Percentiles rank a stretch among this genome's conserved stretches.
Conservation (phyloP, 1,139 yeast species). For the Casaregolazyma suthepensis region DNA sequence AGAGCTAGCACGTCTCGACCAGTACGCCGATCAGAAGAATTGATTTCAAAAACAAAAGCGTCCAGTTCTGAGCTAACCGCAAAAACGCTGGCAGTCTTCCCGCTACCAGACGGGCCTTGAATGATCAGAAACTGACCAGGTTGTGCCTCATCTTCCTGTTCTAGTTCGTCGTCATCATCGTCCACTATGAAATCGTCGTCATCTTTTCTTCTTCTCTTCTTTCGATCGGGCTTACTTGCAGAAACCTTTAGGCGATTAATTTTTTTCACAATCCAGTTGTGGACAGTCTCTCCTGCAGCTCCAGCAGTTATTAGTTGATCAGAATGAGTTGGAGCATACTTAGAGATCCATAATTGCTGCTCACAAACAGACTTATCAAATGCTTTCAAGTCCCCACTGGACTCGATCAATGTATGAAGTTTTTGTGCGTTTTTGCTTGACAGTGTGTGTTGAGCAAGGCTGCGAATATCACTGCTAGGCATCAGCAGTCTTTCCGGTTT, state of each 20-base stretch:
- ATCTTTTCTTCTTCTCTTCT: conserved; percentile 24
- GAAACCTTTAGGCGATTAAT: conserved; percentile 15
- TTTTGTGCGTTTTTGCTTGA: conserved; percentile 5
- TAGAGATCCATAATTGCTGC: conserved; percentile 23
- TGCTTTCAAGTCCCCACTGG: conserved; percentile 17
- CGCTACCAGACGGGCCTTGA: conserved; percentile 67
- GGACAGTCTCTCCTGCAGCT: conserved; percentile 13
- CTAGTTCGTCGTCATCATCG: conserved; percentile 30
- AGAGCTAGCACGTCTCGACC: conserved; percentile 61
- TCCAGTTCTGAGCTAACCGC: conserved; percentile 58
- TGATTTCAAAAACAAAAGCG: conserved; percentile 79
- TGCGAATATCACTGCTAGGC: conserved; percentile 11
- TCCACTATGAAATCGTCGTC: conserved; percentile 45
- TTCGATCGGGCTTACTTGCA: conserved; percentile 14
- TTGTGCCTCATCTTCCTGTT: conserved; percentile 25
- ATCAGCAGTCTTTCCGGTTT: conserved; percentile 15
- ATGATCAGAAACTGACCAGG: conserved; percentile 42
- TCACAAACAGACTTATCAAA: conserved; percentile 28
- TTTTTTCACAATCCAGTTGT: conserved; percentile 19
- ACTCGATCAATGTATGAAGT: conserved; percentile 11
- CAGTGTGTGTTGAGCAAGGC: conserved; percentile 12
- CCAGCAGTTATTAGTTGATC: conserved; percentile 16
- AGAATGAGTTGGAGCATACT: conserved; percentile 24
- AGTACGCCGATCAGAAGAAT: conserved; percentile 65
- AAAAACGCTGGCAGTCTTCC: conserved; percentile 72